A percentile compares a stretch with the other conserved stretches of the same genome.
Evolutionary conservation across 768 basidiomycete genomes (phyloP).

Genomic region (Asterophora parasitica): DNA sequence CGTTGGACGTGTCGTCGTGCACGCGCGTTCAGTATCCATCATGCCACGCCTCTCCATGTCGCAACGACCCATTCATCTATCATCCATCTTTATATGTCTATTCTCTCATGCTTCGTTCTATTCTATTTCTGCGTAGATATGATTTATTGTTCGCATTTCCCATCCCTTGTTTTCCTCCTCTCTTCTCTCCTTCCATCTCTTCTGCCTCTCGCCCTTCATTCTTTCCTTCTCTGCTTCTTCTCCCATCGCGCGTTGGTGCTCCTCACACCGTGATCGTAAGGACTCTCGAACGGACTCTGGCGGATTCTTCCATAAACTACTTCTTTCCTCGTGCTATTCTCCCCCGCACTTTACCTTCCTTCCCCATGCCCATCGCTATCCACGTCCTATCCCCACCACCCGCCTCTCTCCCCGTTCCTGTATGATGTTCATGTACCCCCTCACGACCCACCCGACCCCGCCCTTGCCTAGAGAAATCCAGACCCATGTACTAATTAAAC

Average conservation of each 20-base stretch:
- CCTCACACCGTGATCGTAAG: neutral
- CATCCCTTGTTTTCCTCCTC: no score
- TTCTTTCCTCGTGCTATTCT: neutral
- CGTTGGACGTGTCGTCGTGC: neutral
- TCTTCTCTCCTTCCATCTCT: neutral
- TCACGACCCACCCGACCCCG: neutral
- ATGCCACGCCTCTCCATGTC: slow-evolving; percentile 3
- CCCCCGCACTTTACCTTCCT: neutral
- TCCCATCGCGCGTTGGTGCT: neutral
- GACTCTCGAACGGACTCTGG: slow-evolving; percentile 4
- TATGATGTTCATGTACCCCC: neutral
- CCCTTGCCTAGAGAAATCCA: neutral
- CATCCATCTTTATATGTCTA: slow-evolving; percentile 5
- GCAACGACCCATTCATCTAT: slow-evolving; percentile 1
- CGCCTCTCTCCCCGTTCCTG: neutral
- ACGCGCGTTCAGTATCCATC: neutral
- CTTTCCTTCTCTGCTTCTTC: neutral
- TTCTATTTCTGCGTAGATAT: slow-evolving; percentile 7
- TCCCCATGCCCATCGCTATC: no score
- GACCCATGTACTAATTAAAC: slow-evolving; percentile 10
- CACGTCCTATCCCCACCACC: no score
- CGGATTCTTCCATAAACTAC: slow-evolving; percentile 7
- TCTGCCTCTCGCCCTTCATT: neutral
- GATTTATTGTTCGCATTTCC: slow-evolving; percentile 9
- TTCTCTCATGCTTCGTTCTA: slow-evolving; percentile 4